These are phyloP conservation scores for Fusarium palustre DNA, from an alignment of 2,329 filamentous ascomycete species.

Conservation along the genomic window DNA sequence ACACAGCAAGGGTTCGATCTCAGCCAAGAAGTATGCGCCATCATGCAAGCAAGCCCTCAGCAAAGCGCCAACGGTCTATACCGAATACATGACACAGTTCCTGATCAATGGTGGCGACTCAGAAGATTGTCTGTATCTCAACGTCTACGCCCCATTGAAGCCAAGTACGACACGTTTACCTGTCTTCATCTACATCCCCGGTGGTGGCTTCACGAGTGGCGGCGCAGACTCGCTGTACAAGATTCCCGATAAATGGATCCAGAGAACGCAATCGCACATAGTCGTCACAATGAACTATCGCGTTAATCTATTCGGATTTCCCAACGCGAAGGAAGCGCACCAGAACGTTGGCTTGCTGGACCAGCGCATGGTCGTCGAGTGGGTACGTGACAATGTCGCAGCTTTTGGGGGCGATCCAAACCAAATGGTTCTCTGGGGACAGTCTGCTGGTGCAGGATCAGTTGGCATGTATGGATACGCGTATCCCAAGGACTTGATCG, in stretches of 20 bases:
- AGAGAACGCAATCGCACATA: constrained; percentile 19
- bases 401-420: constrained; percentile 2
- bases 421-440: constrained; percentile 12
- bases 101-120: constrained; percentile 13
- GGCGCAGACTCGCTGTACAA: constrained; percentile 18
- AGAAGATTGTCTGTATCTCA: constrained; percentile 23
- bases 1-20: not conserved
- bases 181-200: constrained; percentile 17
- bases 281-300: constrained; percentile 22
- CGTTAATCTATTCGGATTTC: constrained; percentile 21
- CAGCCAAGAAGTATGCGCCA: constrained; percentile 11
- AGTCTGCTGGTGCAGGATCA: constrained; percentile 19
- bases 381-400: constrained; percentile 6
- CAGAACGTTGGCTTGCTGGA: constrained; percentile 13
- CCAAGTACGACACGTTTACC: constrained; percentile 3
- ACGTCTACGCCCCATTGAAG: constrained; percentile 8
- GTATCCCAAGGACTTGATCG: constrained; percentile 12
- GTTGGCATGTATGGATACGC: constrained; percentile 25
- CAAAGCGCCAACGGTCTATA: constrained; percentile 13
- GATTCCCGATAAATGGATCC: constrained; percentile 18
- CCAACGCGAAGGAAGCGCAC: constrained; percentile 10
- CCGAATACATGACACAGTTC: constrained; percentile 15
- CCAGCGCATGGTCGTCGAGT: constrained; percentile 26
- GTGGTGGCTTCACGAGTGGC: constrained; percentile 11
- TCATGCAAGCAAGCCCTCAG: constrained; percentile 20